A percentile compares a stretch with the other conserved stretches of the same genome.
phyloP scores from a whole-genome alignment of 768 basidiomycete genomes.

The Psilocybe cubensis region DNA sequence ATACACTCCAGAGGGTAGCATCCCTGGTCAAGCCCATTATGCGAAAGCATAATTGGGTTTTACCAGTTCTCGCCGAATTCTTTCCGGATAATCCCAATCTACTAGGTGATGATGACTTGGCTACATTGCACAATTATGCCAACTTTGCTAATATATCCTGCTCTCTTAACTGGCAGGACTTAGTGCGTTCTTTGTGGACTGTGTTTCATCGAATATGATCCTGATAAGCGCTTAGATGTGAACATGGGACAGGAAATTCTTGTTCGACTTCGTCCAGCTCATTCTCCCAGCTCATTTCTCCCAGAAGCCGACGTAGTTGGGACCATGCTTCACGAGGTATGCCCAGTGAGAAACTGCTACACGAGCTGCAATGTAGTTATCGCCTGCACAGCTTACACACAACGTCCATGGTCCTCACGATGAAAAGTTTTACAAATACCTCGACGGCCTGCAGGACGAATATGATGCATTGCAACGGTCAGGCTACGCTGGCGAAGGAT shows the following conservation, averaged over 20 bases:
- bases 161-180: no score
- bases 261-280: constrained; percentile 76
- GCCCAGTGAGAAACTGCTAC: constrained; percentile 2
- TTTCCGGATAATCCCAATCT: constrained; percentile 76
- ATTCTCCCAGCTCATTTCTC: constrained; percentile 69
- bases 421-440: constrained; percentile 77
- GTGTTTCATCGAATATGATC: neutral
- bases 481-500: constrained; percentile 92
- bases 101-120: constrained; percentile 56
- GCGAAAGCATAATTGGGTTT: constrained; percentile 80
- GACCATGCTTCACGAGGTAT: constrained; percentile 91
- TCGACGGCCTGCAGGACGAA: constrained; percentile 79
- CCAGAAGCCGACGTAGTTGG: constrained; percentile 76
- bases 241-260: constrained; percentile 85
- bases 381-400: constrained; percentile 70
- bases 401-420: constrained; percentile 92
- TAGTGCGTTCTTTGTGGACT: constrained; percentile 29
- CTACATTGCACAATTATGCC: no score
- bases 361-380: neutral
- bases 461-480: constrained; percentile 77
- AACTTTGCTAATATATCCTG: no score
- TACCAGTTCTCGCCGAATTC: constrained; percentile 86
- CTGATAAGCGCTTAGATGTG: constrained; percentile 51
- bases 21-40: constrained; percentile 93
- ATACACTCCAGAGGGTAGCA: constrained; percentile 68